Base-by-base conservation (phyloP, 2,329 filamentous ascomycete genomes). In the Corynespora cassiicola region DNA sequence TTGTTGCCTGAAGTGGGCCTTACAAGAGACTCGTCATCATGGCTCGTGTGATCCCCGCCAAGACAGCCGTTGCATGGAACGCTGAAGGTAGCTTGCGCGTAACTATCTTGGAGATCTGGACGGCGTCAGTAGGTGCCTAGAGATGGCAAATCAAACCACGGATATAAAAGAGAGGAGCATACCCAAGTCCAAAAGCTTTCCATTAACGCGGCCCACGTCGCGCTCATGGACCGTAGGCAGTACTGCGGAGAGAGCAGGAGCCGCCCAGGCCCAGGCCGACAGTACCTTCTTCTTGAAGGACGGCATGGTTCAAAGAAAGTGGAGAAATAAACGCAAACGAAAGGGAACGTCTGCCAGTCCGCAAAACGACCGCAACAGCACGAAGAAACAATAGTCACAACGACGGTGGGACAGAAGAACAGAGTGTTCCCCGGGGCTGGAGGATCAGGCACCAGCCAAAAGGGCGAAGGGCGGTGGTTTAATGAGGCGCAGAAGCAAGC, bases 1-100 rank as follows among this genome's bases (percentile, higher is more conserved):
- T 52, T 52, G 63, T 44, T 61, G 59, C 58, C 61, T 65, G 58
- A 56, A 58, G 60, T 54, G 52, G 56, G 56, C 62, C 66, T 61
- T 63, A 70, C 65, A 36, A 69, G 56, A 35, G 67, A 61, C 50
- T 69, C 68, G 67, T 71, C 68, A 69, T 63, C 61, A 46, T 56
- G 56, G 57, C 52, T 52, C 54, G 59, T 63, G 59, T 65, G 57
- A 47, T 50, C 44, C 49, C 42, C 44, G 68, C 68, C 62, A 69
- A 69, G 70, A 70, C 68, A 74, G 42, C 64, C 61, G 38, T 44
- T 50, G 58, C 69, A 71, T 22, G 71, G 66, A 24, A 75, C 56
- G 33, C 56, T 61, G 63, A 75, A 73, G 32, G 64, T 71, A 41
- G 70, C 69, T 61, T 69, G 58, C 35, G 62, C 62, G 56, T 66